phyloP scores from a whole-genome alignment of 192 early-diverging fungal species.

The Coemansia sp. region DNA sequence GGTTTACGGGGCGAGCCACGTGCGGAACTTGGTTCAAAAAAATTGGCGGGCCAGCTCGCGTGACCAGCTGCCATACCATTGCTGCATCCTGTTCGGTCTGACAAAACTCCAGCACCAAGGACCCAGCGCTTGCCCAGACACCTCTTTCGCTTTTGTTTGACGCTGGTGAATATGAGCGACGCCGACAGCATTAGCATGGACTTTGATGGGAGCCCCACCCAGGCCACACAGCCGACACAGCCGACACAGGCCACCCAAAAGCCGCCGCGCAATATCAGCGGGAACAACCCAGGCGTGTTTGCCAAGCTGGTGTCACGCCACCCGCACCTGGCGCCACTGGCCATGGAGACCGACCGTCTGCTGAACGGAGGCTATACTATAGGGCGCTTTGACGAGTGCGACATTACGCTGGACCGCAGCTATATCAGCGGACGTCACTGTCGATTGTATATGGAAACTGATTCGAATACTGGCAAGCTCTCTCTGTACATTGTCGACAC shows the following conservation, averaged over 20 bases:
- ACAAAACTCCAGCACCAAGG: too few species aligned
- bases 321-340: slow-evolving; percentile 30
- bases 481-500: slow-evolving; percentile 30
- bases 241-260: slow-evolving; percentile 38
- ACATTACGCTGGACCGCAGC: slow-evolving; percentile 23
- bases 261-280: slow-evolving; percentile 14
- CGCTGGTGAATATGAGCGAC: neutral
- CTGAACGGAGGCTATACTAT: slow-evolving; percentile 33
- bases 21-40: too few species aligned
- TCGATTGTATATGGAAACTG: slow-evolving; percentile 28
- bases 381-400: slow-evolving; percentile 31
- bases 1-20: too few species aligned
- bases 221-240: slow-evolving; percentile 42
- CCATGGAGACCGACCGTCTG: slow-evolving; percentile 23
- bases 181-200: neutral
- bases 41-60: too few species aligned
- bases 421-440: slow-evolving; percentile 43
- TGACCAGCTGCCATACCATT: too few species aligned
- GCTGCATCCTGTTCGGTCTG: too few species aligned
- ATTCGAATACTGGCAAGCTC: slow-evolving; percentile 9
- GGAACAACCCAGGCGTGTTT: slow-evolving; percentile 19
- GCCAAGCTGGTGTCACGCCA: slow-evolving; percentile 31
- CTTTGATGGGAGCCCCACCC: slow-evolving; percentile 18
- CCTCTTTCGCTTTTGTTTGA: too few species aligned
- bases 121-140: too few species aligned